Base-by-base conservation (phyloP, 2,329 filamentous ascomycete species). In the Paecilomyces sp. region DNA sequence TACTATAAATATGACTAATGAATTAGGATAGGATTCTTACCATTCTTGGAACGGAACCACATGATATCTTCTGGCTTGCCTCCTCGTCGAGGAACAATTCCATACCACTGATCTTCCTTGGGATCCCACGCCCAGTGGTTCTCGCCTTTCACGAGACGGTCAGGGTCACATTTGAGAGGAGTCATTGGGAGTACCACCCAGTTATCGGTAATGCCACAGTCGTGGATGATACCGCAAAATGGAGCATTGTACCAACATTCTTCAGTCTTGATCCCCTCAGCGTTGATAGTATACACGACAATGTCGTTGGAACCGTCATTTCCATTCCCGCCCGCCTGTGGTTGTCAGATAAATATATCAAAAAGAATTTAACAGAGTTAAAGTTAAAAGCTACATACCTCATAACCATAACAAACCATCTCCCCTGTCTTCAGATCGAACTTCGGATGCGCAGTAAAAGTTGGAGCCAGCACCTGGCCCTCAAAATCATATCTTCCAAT, bases 51-150 rank as follows among this genome's bases (percentile, higher is more conserved):
- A 4, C 57, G 47, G 18, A 57, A 55, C 60, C 60, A 61, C 0
- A 78, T 69, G 53, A 84, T 80, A 66, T 84, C 81, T 61, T 81
- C 80, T 0, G 77, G 74, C 63, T 80, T 82, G 0, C 76, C 81
- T 2, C 78, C 77, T 2, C 78, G 68, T 8, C 82, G 73, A 2
- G 81, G 81, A 2, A 84, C 80, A 13, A 84, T 72, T 0, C 80
- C 82, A 62, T 84, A 84, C 70, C 78, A 80, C 65, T 83, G 81
- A 64, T 84, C 81, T 66, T 84, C 81, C 2, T 59, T 59, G 4
- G 81, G 78, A 57, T 82, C 79, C 80, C 80, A 81, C 0, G 79
- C 79, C 68, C 79, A 82, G 67, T 82, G 80, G 62, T 81, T 79
- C 1, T 76, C 79, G 0, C 80, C 80, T 3, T 64, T 69, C 67